Percentiles rank a stretch among this genome's conserved stretches.
These are phyloP conservation scores for Solanum piurae DNA, from an alignment of 257 asterid genomes.

Conservation along the genomic window DNA sequence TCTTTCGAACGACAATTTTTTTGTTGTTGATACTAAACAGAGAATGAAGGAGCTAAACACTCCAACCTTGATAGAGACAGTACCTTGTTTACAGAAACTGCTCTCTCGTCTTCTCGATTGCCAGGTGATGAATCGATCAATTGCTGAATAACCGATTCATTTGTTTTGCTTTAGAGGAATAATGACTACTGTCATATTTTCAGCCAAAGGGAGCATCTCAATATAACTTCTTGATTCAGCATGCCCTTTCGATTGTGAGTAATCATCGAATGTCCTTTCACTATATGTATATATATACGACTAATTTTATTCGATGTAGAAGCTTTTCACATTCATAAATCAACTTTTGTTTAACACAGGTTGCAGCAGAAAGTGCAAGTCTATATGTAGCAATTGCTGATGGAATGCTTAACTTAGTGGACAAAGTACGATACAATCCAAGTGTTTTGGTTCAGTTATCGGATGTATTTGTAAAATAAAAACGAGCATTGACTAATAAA, in stretches of 20 bases:
- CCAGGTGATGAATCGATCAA: constrained; percentile 29
- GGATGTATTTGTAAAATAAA: not conserved
- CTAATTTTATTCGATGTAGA: constrained; percentile 4
- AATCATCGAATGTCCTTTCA: not conserved
- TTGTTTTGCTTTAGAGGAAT: not conserved
- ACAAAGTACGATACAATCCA: constrained; percentile 38
- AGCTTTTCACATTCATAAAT: not conserved
- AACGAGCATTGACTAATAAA: constrained; percentile 1
- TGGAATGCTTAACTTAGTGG: constrained; percentile 69
- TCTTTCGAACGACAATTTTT: not conserved
- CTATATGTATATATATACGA: not conserved
- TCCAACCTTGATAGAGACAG: constrained; percentile 46
- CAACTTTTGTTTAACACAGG: constrained; percentile 29
- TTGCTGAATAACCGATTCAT: not conserved
- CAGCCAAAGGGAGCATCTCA: constrained; percentile 65
- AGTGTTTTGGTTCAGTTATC: not conserved
- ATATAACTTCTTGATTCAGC: constrained; percentile 54
- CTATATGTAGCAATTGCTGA: constrained; percentile 76
- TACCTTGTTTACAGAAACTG: constrained; percentile 61
- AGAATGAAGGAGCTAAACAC: constrained; percentile 48
- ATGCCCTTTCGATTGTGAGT: constrained; percentile 70
- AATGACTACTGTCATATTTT: constrained; percentile 10
- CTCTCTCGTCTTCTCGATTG: constrained; percentile 70
- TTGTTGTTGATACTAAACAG: constrained; percentile 15
- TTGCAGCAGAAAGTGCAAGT: constrained; percentile 69